These are phyloP conservation scores for Sporothrix variecibatus DNA, from an alignment of 2,329 filamentous ascomycete species.

Conservation along the genomic window DNA sequence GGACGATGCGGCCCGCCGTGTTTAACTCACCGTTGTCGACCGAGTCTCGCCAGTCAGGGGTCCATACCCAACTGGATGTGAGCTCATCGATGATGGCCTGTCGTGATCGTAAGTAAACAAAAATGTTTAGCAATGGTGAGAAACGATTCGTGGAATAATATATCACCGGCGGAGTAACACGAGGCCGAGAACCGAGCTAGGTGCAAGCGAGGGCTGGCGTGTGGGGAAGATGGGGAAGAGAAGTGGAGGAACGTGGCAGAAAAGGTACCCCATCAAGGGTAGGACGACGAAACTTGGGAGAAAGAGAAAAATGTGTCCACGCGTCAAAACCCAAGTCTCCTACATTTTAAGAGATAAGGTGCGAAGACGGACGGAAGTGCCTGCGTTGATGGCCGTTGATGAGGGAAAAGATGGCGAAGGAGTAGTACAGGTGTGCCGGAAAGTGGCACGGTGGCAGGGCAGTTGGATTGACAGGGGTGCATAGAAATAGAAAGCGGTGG, in stretches of 20 bases:
- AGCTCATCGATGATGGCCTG: constrained; percentile 40
- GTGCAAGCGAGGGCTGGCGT: neutral
- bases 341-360: too few relatives aligned
- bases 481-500: neutral
- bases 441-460: neutral
- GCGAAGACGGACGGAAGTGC: too few relatives aligned
- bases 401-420: neutral
- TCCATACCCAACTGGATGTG: constrained; percentile 45
- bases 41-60: constrained; percentile 40
- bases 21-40: neutral
- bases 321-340: too few relatives aligned
- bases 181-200: neutral
- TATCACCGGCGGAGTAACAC: neutral
- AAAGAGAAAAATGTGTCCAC: neutral
- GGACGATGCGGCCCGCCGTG: constrained; percentile 40
- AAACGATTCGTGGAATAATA: neutral
- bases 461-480: neutral
- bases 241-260: neutral
- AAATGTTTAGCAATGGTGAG: neutral
- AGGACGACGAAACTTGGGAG: neutral
- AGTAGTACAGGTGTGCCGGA: neutral
- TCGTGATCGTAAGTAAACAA: neutral
- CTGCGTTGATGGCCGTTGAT: neutral
- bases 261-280: neutral
- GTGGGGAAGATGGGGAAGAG: neutral